Conservation (phyloP, 306 rosid species). For the Pterocarpus macrocarpus region DNA sequence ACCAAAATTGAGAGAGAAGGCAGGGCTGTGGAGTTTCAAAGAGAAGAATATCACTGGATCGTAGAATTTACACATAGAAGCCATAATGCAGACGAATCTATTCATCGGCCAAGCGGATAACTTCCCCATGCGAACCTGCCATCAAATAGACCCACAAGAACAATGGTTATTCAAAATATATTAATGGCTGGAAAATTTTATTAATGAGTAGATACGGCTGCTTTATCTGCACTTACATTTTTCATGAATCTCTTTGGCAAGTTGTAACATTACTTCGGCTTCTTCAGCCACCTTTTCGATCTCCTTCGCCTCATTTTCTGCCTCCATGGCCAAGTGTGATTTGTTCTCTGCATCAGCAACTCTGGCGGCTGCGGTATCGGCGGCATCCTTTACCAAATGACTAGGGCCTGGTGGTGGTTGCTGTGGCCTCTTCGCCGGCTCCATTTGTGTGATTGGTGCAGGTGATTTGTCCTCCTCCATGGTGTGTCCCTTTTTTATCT, state of each 20-base stretch:
- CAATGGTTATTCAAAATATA: neutral
- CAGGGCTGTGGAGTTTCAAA: too few species aligned
- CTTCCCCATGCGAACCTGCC: neutral
- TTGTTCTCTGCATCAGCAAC: neutral
- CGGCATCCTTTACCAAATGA: neutral
- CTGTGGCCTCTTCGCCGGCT: too few species aligned
- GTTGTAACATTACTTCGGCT: neutral
- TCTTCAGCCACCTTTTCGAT: neutral
- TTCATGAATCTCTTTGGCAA: neutral
- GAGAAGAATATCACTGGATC: slow-evolving; percentile 37
- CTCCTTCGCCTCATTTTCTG: neutral
- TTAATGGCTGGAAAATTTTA: neutral
- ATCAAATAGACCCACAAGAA: neutral
- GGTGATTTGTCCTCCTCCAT: too few species aligned
- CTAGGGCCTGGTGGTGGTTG: neutral
- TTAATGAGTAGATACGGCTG: neutral
- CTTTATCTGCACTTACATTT: neutral
- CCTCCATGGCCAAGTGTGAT: neutral
- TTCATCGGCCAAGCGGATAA: too few species aligned
- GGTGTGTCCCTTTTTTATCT: too few species aligned
- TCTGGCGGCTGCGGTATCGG: neutral
- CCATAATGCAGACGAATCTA: slow-evolving; percentile 29
- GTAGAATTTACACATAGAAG: slow-evolving; percentile 53
- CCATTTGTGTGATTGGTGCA: neutral
- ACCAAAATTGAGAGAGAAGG: too few species aligned